phyloP scores from a whole-genome alignment of 2,329 filamentous ascomycete genomes.

The Colletotrichum viniferum region DNA sequence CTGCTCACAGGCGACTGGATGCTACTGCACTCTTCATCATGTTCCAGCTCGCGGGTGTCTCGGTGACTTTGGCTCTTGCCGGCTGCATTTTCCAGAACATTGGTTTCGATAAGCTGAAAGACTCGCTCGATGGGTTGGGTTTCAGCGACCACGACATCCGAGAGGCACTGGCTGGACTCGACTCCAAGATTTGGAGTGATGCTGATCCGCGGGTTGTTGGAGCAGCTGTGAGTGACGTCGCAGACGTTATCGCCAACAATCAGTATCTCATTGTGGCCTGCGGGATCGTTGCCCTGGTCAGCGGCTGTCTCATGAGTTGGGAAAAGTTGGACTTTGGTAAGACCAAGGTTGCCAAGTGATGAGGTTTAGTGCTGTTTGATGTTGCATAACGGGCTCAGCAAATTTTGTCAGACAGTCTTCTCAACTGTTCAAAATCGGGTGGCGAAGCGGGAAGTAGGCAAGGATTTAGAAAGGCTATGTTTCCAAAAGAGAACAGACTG shows the following conservation, averaged over 20 bases:
- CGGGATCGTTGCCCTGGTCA: conserved; percentile 28
- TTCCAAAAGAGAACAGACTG: background rate
- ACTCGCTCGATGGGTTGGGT: conserved; percentile 20
- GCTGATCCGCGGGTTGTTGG: conserved; percentile 20
- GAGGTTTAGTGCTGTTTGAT: background rate
- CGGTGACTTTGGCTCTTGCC: conserved; percentile 29
- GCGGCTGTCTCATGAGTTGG: conserved; percentile 30
- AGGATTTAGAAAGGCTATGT: rapidly evolving
- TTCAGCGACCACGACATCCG: conserved; percentile 29
- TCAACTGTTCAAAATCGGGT: background rate
- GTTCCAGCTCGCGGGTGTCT: conserved; percentile 33
- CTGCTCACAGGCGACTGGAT: conserved; percentile 31
- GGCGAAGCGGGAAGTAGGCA: background rate
- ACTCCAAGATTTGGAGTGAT: conserved; percentile 26
- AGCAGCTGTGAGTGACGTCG: conserved; percentile 27
- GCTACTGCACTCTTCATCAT: conserved; percentile 36
- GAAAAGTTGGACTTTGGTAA: conserved; percentile 30
- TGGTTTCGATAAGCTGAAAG: conserved; percentile 27
- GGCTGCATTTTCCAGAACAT: conserved; percentile 36
- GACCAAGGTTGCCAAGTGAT: background rate
- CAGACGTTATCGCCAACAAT: conserved; percentile 27
- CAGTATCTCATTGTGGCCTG: conserved; percentile 30
- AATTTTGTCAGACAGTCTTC: background rate
- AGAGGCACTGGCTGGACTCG: conserved; percentile 30
- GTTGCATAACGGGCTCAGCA: background rate